Evolutionary conservation across 2,329 filamentous ascomycete genomes (phyloP).

Genomic region (Saccharata proteae): DNA sequence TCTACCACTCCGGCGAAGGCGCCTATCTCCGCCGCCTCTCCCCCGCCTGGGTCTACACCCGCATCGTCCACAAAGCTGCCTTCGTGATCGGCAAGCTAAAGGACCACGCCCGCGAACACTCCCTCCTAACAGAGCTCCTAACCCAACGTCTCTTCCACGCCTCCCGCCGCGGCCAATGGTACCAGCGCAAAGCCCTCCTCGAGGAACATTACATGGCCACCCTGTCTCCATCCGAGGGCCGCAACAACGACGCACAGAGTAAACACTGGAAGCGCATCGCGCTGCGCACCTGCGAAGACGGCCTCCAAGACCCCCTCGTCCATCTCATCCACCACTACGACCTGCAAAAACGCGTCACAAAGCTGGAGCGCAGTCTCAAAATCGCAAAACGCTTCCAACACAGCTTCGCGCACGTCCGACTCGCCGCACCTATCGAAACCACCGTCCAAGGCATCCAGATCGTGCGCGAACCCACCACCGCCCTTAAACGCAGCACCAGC

Average conservation of each 20-base stretch:
- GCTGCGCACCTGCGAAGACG: constrained; percentile 68
- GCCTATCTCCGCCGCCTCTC: constrained; percentile 83
- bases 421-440: constrained; percentile 65
- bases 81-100: constrained; percentile 65
- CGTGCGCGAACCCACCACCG: constrained; percentile 42
- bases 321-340: constrained; percentile 92
- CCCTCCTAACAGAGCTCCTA: constrained; percentile 62
- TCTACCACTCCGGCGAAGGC: constrained; percentile 75
- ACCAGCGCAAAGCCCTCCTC: constrained; percentile 83
- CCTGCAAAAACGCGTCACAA: constrained; percentile 82
- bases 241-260: constrained; percentile 51
- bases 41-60: constrained; percentile 84
- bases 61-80: constrained; percentile 80
- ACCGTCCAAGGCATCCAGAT: constrained; percentile 67
- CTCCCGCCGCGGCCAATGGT: constrained; percentile 79
- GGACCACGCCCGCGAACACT: constrained; percentile 64
- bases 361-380: constrained; percentile 74
- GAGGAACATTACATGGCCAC: constrained; percentile 91
- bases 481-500: constrained; percentile 11
- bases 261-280: constrained; percentile 73
- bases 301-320: constrained; percentile 75
- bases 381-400: constrained; percentile 80
- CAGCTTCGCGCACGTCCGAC: constrained; percentile 75
- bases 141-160: constrained; percentile 74
- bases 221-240: constrained; percentile 37